Conservation (phyloP, 2,329 filamentous ascomycete genomes). For the Sporothrix variecibatus region DNA sequence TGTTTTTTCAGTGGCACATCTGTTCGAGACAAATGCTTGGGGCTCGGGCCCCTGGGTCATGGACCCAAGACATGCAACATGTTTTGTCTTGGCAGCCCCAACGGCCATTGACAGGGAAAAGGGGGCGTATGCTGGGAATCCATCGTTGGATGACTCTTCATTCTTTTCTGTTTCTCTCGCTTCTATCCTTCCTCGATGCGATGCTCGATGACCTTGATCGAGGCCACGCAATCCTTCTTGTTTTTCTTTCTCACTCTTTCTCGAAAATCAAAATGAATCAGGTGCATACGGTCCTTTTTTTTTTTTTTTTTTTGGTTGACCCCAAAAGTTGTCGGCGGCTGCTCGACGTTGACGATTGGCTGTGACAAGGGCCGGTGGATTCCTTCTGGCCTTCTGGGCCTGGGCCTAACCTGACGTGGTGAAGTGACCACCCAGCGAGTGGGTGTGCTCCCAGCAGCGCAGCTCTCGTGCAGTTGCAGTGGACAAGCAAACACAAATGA, state of each 20-base stretch:
- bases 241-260: background rate
- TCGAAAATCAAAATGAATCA: background rate
- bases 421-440: background rate
- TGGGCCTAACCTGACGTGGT: background rate
- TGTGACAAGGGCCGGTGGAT: background rate
- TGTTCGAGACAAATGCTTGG: background rate
- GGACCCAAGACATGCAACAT: conserved; percentile 13
- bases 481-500: background rate
- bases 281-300: background rate
- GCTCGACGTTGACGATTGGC: conserved; percentile 18
- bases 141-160: background rate
- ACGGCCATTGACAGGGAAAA: background rate
- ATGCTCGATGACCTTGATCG: background rate
- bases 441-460: background rate
- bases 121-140: background rate
- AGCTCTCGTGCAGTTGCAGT: background rate
- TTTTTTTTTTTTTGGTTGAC: background rate
- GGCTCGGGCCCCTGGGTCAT: background rate
- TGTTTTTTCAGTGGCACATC: background rate
- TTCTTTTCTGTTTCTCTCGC: background rate
- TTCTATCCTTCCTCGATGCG: background rate
- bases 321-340: conserved; percentile 10
- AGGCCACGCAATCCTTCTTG: background rate
- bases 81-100: conserved; percentile 16
- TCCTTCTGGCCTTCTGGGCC: background rate